A percentile compares a stretch with the other conserved stretches of the same genome.
Conservation (phyloP, 129 eudicot species). For the sunflower (Helianthus annuus) region HanXRQr2.0-SUNRISE NC_035444.2:5475505-5476004, state of each 20-base stretch:
- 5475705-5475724: slow-evolving; percentile 27
- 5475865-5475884: neutral
- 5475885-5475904: too few species aligned
- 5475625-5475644: neutral
- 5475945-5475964: too few species aligned
- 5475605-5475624: neutral
- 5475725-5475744: slow-evolving; percentile 20
- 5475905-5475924: neutral
- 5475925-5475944: too few species aligned
- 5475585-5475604: too few species aligned
- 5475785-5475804: slow-evolving; percentile 34
- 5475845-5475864: slow-evolving; percentile 27
- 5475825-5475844: slow-evolving; percentile 21
- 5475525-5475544: too few species aligned
- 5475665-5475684: slow-evolving; percentile 31
- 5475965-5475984: neutral
- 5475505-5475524: too few species aligned
- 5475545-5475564: too few species aligned
- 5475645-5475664: slow-evolving; percentile 19
- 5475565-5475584: too few species aligned
- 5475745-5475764: slow-evolving; percentile 30
- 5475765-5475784: slow-evolving; percentile 30
- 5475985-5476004: too few species aligned
- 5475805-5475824: slow-evolving; percentile 44
- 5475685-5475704: slow-evolving; percentile 15